Percentiles rank a stretch among this genome's conserved stretches.
phyloP scores from a whole-genome alignment of 345 rosid genomes.

The Citrus sinensis region DVS_A1.0 CM039168.1:1053001-1053500 shows the following conservation, averaged over 20 bases:
- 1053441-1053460: not conserved
- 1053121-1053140: not conserved
- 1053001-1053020: not conserved
- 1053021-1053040: not conserved
- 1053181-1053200: constrained; percentile 13
- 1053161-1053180: constrained; percentile 17
- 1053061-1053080: not conserved
- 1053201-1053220: not conserved
- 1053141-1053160: constrained; percentile 3
- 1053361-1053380: not conserved
- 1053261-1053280: not conserved
- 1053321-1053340: not conserved
- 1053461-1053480: not conserved
- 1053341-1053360: not conserved
- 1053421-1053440: not conserved
- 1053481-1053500: not conserved
- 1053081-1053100: constrained; percentile 14
- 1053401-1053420: not conserved
- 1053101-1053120: not conserved
- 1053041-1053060: not conserved
- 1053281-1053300: not conserved
- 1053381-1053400: not conserved
- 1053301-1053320: not conserved
- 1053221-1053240: not conserved
- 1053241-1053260: not conserved